A percentile compares a stretch with the other conserved stretches of the same genome.
Evolutionary conservation across 495 filamentous ascomycete species (phyloP).

Genomic region (Jackrogersella minutella): DNA sequence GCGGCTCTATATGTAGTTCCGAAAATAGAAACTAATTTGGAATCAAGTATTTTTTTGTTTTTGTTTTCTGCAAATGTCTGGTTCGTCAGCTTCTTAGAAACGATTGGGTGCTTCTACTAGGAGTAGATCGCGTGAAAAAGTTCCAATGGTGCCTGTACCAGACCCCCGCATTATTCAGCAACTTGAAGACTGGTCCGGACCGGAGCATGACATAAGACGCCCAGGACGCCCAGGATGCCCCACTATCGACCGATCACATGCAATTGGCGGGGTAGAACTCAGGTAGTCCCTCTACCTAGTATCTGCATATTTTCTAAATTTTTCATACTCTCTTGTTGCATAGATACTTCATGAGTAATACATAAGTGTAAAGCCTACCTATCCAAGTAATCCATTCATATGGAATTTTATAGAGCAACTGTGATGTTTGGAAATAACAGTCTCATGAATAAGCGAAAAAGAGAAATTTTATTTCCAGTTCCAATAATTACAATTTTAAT

Average conservation of each 20-base stretch:
- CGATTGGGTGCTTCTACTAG: constrained; percentile 14
- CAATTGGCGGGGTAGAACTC: background rate
- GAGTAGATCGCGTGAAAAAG: constrained; percentile 23
- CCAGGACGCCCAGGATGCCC: too few relatives aligned
- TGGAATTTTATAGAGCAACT: too few relatives aligned
- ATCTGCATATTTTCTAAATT: background rate
- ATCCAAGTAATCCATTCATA: too few relatives aligned
- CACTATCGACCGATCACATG: background rate
- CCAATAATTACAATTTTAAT: background rate
- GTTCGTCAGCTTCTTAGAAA: background rate
- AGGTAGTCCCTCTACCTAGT: background rate
- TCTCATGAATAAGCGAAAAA: too few relatives aligned
- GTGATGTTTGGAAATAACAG: too few relatives aligned
- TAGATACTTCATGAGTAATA: too few relatives aligned
- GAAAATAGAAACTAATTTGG: constrained; percentile 41
- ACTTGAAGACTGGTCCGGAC: constrained; percentile 8
- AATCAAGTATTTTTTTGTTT: constrained; percentile 21
- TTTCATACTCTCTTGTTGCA: too few relatives aligned
- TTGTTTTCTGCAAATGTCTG: constrained; percentile 2
- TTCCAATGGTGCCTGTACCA: too few relatives aligned
- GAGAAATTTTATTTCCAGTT: too few relatives aligned
- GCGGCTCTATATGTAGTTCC: constrained; percentile 39
- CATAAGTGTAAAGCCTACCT: too few relatives aligned
- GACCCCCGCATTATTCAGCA: constrained; percentile 42
- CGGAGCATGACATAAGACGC: constrained; percentile 22